Percentiles rank a stretch among this genome's conserved stretches.
Evolutionary conservation across 2,329 filamentous ascomycete species (phyloP).

Genomic region (Clonostachys byssicola): DNA sequence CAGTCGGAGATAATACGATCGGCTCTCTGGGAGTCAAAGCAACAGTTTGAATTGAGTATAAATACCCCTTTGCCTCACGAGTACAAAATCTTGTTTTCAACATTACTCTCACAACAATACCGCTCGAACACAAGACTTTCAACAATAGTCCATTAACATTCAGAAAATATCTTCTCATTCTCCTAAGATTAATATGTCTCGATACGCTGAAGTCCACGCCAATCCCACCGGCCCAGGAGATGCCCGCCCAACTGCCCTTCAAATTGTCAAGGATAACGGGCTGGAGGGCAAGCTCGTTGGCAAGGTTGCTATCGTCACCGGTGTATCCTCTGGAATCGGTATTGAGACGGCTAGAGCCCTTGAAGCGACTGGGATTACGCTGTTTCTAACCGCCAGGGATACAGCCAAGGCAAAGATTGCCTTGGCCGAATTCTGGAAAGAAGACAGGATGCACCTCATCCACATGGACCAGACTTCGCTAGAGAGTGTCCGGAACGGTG

Average conservation of each 20-base stretch:
- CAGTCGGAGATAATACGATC: too few relatives aligned
- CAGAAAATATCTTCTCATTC: too few relatives aligned
- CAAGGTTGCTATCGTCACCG: constrained; percentile 33
- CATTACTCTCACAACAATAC: too few relatives aligned
- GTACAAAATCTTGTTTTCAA: too few relatives aligned
- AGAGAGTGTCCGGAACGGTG: constrained; percentile 18
- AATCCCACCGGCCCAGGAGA: constrained; percentile 8
- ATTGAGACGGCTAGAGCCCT: constrained; percentile 36
- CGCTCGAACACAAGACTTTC: too few relatives aligned
- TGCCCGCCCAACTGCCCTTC: constrained; percentile 7
- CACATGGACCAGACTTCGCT: constrained; percentile 20
- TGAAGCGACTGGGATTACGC: constrained; percentile 31
- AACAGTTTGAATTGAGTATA: too few relatives aligned
- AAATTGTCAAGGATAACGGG: constrained; percentile 8
- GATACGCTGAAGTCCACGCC: background rate
- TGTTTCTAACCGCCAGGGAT: constrained; percentile 37
- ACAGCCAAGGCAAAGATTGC: constrained; percentile 17
- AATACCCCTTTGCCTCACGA: too few relatives aligned
- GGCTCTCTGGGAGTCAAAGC: too few relatives aligned
- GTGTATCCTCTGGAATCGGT: constrained; percentile 35
- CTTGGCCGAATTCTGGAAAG: constrained; percentile 8
- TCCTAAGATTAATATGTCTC: too few relatives aligned
- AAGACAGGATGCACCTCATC: constrained; percentile 23
- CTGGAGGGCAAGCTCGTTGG: constrained; percentile 5
- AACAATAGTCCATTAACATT: too few relatives aligned